Percentiles rank a stretch among this genome's conserved stretches.
These are phyloP conservation scores for Fusarium chaquense DNA, from an alignment of 2,329 filamentous ascomycete genomes.

Conservation along the genomic window DNA sequence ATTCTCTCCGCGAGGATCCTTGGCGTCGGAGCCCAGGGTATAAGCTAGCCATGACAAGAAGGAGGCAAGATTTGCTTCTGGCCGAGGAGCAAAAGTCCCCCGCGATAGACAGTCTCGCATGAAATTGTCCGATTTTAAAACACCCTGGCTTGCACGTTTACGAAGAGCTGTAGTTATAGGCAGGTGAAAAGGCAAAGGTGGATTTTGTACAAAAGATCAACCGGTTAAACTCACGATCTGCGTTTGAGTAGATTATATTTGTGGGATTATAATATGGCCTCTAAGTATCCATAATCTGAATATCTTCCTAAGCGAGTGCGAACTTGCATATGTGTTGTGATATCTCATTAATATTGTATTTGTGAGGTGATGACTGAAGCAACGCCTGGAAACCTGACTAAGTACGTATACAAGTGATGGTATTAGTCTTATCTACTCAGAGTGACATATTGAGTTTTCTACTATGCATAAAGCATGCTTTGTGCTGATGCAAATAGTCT, in stretches of 20 bases:
- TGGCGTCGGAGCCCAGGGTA: conserved; percentile 14
- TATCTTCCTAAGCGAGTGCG: neutral
- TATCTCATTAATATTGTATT: neutral
- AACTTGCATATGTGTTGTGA: neutral
- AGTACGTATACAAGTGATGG: neutral
- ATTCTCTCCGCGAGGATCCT: conserved; percentile 4
- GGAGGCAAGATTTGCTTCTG: conserved; percentile 21
- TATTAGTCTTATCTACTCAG: neutral
- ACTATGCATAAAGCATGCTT: neutral
- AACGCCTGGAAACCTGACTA: neutral
- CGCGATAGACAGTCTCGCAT: conserved; percentile 3
- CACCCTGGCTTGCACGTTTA: neutral
- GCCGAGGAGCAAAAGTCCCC: conserved; percentile 24
- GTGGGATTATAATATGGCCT: neutral
- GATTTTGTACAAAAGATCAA: neutral
- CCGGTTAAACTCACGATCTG: neutral
- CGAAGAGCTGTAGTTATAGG: neutral
- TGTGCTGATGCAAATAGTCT: neutral
- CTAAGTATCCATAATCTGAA: neutral
- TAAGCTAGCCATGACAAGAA: conserved; percentile 32
- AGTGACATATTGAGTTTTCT: neutral
- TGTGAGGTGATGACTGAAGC: neutral
- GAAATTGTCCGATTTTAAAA: conserved; percentile 1
- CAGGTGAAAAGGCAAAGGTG: neutral
- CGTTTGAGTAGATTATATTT: neutral